These are phyloP conservation scores for Isatis tinctoria DNA, from an alignment of 345 rosid genomes.

Conservation along the genomic window DNA sequence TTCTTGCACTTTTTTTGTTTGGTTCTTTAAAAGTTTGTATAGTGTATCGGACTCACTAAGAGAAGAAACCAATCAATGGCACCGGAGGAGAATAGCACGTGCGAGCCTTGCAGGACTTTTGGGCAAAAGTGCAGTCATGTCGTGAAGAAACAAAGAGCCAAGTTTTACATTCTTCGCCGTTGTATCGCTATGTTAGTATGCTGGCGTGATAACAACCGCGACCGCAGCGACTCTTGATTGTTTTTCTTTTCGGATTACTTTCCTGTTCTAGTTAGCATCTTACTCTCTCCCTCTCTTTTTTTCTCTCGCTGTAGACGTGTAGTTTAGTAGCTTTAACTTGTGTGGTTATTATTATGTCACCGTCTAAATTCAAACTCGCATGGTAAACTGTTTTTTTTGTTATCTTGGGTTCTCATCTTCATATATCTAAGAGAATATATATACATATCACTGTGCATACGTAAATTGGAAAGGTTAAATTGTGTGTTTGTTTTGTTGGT, in stretches of 20 bases:
- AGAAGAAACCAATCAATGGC: conserved; percentile 11
- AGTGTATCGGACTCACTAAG: neutral
- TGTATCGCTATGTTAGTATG: conserved; percentile 82
- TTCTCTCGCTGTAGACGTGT: neutral
- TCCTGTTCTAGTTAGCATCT: neutral
- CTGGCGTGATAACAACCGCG: conserved; percentile 48
- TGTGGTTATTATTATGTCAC: neutral
- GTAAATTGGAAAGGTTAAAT: neutral
- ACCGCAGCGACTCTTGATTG: conserved; percentile 11
- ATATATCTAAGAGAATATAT: neutral
- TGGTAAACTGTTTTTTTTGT: neutral
- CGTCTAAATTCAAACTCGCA: neutral
- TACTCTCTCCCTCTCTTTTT: no score
- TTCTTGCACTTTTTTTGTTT: neutral
- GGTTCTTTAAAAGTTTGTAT: neutral
- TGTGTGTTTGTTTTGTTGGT: neutral
- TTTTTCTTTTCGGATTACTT: neutral
- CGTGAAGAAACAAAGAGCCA: conserved; percentile 73
- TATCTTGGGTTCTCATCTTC: neutral
- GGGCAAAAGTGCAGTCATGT: conserved; percentile 76
- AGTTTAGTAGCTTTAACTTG: neutral
- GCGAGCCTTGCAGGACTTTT: conserved; percentile 57
- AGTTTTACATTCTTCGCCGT: conserved; percentile 72
- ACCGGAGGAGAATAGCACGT: conserved; percentile 27
- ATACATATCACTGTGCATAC: neutral